Percentiles rank a stretch among this genome's conserved stretches.
Conservation (phyloP, 805 yeast genomes). For the Candida vartiovaarae region DNA sequence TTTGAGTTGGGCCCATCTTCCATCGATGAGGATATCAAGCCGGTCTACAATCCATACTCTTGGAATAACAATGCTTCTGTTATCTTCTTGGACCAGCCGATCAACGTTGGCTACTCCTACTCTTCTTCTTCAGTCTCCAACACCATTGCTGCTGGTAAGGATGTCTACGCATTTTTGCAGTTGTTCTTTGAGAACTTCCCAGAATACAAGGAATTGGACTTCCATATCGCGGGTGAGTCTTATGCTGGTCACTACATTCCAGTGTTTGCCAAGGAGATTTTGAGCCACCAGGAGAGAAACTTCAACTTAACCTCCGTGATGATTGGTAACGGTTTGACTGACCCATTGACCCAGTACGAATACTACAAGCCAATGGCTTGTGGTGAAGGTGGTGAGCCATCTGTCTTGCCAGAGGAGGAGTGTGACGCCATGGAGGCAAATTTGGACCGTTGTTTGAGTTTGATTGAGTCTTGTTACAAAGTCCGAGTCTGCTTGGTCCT, state of each 20-base stretch:
- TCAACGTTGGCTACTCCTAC: constrained; percentile 74
- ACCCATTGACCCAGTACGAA: constrained; percentile 71
- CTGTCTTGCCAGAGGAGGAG: constrained; percentile 70
- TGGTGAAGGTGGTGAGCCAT: constrained; percentile 80
- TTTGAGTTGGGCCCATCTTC: constrained; percentile 83
- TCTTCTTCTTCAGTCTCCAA: constrained; percentile 56
- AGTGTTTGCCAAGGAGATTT: constrained; percentile 74
- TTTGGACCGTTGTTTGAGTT: constrained; percentile 69
- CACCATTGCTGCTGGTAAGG: constrained; percentile 79
- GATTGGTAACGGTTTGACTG: constrained; percentile 90
- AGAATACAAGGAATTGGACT: constrained; percentile 44
- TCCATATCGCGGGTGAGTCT: constrained; percentile 91
- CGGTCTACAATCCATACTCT: constrained; percentile 64
- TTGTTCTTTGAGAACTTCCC: constrained; percentile 73
- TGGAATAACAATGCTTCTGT: constrained; percentile 86
- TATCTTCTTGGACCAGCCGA: constrained; percentile 84
- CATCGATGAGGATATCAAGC: constrained; percentile 53
- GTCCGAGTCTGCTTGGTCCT: constrained; percentile 69
- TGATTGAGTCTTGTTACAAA: constrained; percentile 74
- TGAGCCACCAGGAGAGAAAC: constrained; percentile 52
- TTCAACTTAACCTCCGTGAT: constrained; percentile 69
- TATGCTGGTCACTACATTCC: constrained; percentile 96
- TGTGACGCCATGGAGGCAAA: constrained; percentile 64
- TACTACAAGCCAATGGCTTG: constrained; percentile 92
- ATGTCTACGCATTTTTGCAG: constrained; percentile 72